These are phyloP conservation scores for Blastomyces parvus DNA, from an alignment of 2,329 filamentous ascomycete species.

Conservation along the genomic window DNA sequence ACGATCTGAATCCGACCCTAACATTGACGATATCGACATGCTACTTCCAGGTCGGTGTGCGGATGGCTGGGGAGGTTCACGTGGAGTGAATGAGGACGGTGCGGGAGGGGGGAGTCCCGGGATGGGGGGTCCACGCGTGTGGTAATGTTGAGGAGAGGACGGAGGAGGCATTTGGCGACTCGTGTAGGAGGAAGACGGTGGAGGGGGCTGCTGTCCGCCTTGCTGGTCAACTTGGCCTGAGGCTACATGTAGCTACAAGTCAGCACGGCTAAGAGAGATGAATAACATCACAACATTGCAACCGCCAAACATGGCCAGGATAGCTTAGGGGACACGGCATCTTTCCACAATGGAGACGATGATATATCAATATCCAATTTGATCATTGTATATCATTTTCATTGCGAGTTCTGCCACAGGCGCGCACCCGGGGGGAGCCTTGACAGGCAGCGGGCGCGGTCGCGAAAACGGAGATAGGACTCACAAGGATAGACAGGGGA, in stretches of 20 bases:
- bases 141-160: constrained; percentile 41
- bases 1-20: constrained; percentile 47
- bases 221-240: constrained; percentile 15
- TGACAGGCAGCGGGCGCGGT: not conserved
- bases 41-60: constrained; percentile 51
- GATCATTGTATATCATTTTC: not conserved
- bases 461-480: constrained; percentile 13
- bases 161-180: constrained; percentile 43
- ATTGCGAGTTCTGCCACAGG: not conserved
- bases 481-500: constrained; percentile 30
- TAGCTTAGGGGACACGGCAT: not conserved
- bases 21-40: constrained; percentile 67
- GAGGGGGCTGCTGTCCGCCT: constrained; percentile 25
- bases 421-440: not conserved
- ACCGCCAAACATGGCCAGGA: not conserved
- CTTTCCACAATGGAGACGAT: not conserved
- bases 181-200: constrained; percentile 27
- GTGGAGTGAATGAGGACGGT: constrained; percentile 33
- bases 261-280: constrained; percentile 2
- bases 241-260: not conserved
- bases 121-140: constrained; percentile 33
- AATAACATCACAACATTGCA: not conserved
- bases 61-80: constrained; percentile 46
- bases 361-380: not conserved
- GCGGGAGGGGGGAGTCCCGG: constrained; percentile 32